Base-by-base conservation (phyloP, 495 filamentous ascomycete species). In the Podospora tetraspora region DNA sequence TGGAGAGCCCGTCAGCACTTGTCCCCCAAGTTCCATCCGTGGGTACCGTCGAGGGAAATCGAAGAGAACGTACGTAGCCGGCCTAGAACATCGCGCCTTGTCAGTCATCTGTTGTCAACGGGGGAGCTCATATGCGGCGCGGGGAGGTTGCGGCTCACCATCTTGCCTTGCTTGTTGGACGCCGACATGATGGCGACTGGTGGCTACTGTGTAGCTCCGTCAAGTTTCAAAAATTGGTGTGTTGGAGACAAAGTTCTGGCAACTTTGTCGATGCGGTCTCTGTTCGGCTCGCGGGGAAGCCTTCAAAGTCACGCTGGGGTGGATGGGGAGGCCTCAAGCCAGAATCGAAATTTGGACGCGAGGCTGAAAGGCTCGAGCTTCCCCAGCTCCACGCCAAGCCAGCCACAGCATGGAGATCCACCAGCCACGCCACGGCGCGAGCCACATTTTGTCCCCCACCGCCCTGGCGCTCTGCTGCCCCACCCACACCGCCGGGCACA, bases 101-200 rank as follows among this genome's bases (percentile, higher is more conserved):
- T 97, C 85, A 96, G 92, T 88, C 83, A 83, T 81, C 74, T 52
- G 75, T 80, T 83, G 87, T 91, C 84, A 90, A 88, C 84, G 79
- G 70, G 66, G 72, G 76, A 77, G 79, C 78, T 77, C 69, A 66
- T 79, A 70, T 74, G 76, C 66, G 70, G 71, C 66, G 72, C 70
- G 70, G 68, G 73, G 63, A 64, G 67, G 65, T 37, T 61, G 66
- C 66, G 80, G 87, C 93, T 89, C 84, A 98, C 95, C 95, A 99
- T 98, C 86, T 97, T 97, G 79, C 95, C 95, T 77, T 97, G 92
- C 79, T 96, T 96, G 86, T 97, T 97, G 72, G 90, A 88, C 90
- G 96, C 94, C 90, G 96, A 96, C 82, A 80, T 90, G 79, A 76
- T 81, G 72, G 73, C 77, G 78, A 75, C 80, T 83, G 85, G 85